A percentile compares a stretch with the other conserved stretches of the same genome.
Conservation (phyloP, 768 basidiomycete species). For the Psilocybe tampanensis region DNA sequence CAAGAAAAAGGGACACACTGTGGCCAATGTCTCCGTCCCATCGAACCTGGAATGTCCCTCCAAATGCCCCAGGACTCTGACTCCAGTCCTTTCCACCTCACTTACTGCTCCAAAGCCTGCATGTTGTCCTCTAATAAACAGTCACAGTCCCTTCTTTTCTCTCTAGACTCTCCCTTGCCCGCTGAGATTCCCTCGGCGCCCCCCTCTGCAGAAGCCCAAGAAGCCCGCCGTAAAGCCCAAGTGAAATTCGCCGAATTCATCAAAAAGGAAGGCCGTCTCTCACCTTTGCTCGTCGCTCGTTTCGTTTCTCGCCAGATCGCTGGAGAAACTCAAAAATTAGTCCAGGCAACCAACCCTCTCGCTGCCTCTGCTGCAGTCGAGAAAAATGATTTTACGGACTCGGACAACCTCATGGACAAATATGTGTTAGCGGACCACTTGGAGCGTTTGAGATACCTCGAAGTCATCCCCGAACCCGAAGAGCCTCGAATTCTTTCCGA, state of each 20-base stretch:
- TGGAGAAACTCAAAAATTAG: slow-evolving; percentile 61
- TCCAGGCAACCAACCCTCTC: slow-evolving; percentile 27
- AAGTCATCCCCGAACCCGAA: slow-evolving; percentile 48
- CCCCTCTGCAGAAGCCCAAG: slow-evolving; percentile 32
- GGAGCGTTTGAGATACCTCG: slow-evolving; percentile 72
- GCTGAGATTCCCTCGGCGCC: slow-evolving; percentile 34
- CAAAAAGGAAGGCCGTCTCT: slow-evolving; percentile 44
- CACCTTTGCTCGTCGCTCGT: slow-evolving; percentile 64
- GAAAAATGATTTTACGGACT: slow-evolving; percentile 45
- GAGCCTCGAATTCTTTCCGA: slow-evolving; percentile 52
- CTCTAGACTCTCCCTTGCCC: slow-evolving; percentile 63
- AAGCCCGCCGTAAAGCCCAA: slow-evolving; percentile 61
- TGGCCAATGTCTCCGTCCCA: slow-evolving; percentile 67
- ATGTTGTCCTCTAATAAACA: slow-evolving; percentile 54
- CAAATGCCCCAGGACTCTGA: slow-evolving; percentile 45
- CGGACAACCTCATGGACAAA: slow-evolving; percentile 43
- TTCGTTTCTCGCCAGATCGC: slow-evolving; percentile 76
- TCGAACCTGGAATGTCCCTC: slow-evolving; percentile 49
- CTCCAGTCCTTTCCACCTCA: slow-evolving; percentile 57
- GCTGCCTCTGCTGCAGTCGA: slow-evolving; percentile 13
- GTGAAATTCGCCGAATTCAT: slow-evolving; percentile 57
- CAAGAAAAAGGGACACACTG: slow-evolving; percentile 71
- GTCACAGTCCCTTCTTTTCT: slow-evolving; percentile 73
- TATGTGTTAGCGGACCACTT: slow-evolving; percentile 78
- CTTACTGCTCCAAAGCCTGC: slow-evolving; percentile 77